Conservation (phyloP, 169 alveolate genomes). For the Eimeria falciformis region DNA sequence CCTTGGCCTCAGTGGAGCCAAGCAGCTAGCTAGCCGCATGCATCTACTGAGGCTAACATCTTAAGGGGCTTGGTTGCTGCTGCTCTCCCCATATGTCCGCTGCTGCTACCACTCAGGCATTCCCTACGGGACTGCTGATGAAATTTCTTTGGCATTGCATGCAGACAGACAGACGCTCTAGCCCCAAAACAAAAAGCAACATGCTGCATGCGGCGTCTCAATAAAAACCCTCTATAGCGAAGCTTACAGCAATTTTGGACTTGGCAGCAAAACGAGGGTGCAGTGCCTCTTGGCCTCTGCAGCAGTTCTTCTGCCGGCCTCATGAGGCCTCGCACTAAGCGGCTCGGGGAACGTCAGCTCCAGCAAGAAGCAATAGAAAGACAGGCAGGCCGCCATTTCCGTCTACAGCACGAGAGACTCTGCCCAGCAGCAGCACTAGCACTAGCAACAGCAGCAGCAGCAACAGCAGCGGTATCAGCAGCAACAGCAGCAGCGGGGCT, state of each 20-base stretch:
- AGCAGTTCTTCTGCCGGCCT: not conserved
- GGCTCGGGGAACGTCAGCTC: not conserved
- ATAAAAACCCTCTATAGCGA: not conserved
- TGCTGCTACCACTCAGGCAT: no score
- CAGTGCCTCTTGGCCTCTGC: not conserved
- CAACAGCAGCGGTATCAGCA: not conserved
- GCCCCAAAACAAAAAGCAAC: no score
- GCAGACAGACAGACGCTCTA: no score
- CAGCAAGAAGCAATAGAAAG: not conserved
- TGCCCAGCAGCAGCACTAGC: constrained; percentile 17
- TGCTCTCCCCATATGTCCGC: no score
- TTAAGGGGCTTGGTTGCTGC: no score
- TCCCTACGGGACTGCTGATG: not conserved
- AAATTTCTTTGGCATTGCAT: not conserved
- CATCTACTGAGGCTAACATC: not conserved
- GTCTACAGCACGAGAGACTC: not conserved
- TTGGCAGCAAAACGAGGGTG: not conserved
- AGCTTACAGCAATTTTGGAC: not conserved
- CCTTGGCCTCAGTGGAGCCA: no score
- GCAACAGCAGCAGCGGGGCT: no score
- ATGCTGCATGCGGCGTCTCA: not conserved
- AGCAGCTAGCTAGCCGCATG: no score
- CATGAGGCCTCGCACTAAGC: not conserved
- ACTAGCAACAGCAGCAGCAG: not conserved
- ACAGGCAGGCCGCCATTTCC: not conserved